phyloP scores from a whole-genome alignment of 2,329 filamentous ascomycete genomes.

The Sclerotinia sclerotiorum region DNA sequence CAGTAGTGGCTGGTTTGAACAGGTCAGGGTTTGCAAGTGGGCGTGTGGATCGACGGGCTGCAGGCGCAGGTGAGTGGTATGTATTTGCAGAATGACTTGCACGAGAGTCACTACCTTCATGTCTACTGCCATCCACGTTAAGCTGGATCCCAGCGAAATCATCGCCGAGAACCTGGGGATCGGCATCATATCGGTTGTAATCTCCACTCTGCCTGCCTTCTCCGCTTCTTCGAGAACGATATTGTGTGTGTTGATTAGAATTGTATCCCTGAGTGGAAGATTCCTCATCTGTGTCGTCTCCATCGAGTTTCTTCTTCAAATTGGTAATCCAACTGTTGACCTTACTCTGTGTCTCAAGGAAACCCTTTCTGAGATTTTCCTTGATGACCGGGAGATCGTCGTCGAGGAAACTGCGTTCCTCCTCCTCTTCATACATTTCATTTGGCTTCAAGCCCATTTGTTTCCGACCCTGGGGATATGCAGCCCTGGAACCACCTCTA shows the following conservation, averaged over 20 bases:
- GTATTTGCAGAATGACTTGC: slow-evolving; percentile 20
- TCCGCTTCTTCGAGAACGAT: slow-evolving; percentile 51
- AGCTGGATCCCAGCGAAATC: slow-evolving; percentile 77
- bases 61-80: slow-evolving; percentile 46
- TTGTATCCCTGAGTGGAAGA: slow-evolving; percentile 32
- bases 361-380: slow-evolving; percentile 91
- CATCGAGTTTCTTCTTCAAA: slow-evolving; percentile 90
- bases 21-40: slow-evolving; percentile 74
- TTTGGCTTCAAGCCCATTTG: slow-evolving; percentile 57
- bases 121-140: slow-evolving; percentile 64
- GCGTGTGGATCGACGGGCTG: slow-evolving; percentile 58
- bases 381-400: slow-evolving; percentile 92
- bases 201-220: slow-evolving; percentile 77
- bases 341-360: slow-evolving; percentile 87
- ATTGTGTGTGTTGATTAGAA: slow-evolving; percentile 39
- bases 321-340: slow-evolving; percentile 91
- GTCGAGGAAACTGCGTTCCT: slow-evolving; percentile 88
- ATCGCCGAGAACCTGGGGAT: slow-evolving; percentile 84
- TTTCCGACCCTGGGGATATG: slow-evolving; percentile 43
- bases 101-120: slow-evolving; percentile 3
- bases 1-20: slow-evolving; percentile 65
- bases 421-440: slow-evolving; percentile 58
- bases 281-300: slow-evolving; percentile 66
- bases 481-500: slow-evolving; percentile 43
- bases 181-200: slow-evolving; percentile 89